A percentile compares a stretch with the other conserved stretches of the same genome.
These are phyloP conservation scores for Silene noctiflora DNA, from an alignment of 179 eudicot genomes.

Conservation along the genomic window DNA sequence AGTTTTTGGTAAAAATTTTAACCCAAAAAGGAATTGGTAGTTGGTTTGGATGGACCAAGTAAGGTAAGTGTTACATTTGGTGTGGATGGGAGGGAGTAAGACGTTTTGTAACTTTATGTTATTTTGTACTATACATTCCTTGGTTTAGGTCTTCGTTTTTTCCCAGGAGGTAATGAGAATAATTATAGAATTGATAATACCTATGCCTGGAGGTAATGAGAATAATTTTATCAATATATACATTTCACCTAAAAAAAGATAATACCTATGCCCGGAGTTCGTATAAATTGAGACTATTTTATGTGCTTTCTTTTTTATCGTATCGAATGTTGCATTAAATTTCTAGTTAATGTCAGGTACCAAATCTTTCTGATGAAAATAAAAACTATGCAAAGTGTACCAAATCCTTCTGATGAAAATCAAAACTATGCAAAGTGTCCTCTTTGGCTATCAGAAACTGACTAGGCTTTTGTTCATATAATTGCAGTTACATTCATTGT, in stretches of 20 bases:
- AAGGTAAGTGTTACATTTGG: too few species aligned
- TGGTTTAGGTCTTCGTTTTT: background rate
- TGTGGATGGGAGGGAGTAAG: too few species aligned
- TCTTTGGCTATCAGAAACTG: slow-evolving; percentile 14
- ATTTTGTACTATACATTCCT: background rate
- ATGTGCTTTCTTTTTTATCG: background rate
- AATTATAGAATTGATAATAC: background rate
- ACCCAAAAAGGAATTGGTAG: too few species aligned
- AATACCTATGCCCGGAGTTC: too few species aligned
- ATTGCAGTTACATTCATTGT: slow-evolving; percentile 82
- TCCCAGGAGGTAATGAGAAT: background rate
- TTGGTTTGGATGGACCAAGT: too few species aligned
- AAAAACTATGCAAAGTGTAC: too few species aligned
- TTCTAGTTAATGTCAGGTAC: background rate
- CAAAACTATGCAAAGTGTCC: background rate
- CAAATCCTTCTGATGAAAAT: background rate
- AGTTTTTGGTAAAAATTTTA: too few species aligned
- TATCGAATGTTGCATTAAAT: background rate
- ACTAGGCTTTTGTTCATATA: slow-evolving; percentile 12
- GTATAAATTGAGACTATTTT: background rate
- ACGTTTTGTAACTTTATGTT: background rate
- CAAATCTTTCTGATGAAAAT: too few species aligned
- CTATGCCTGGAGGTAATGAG: too few species aligned
- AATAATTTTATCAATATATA: too few species aligned
- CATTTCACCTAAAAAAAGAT: too few species aligned